Conservation (phyloP, 129 eudicot genomes). For the Deinandra increscens region DNA sequence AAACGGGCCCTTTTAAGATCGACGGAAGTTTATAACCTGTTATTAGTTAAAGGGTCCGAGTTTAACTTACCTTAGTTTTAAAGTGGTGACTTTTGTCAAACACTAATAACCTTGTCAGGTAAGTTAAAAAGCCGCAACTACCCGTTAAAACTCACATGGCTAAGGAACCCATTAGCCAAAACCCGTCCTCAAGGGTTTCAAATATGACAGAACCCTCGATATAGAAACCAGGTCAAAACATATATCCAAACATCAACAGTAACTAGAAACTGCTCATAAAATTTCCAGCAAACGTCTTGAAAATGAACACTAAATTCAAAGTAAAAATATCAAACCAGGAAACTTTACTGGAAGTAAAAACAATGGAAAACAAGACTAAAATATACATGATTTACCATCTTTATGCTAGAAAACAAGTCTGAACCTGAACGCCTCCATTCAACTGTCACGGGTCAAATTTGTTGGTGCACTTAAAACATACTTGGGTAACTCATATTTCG, state of each 20-base stretch:
- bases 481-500: slow-evolving; percentile 86
- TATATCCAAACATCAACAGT: background rate
- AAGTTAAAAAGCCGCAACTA: background rate
- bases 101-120: background rate
- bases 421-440: slow-evolving; percentile 17
- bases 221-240: background rate
- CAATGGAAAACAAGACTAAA: slow-evolving; percentile 26
- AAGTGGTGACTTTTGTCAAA: background rate
- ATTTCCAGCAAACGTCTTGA: slow-evolving; percentile 24
- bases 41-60: too few species aligned
- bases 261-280: slow-evolving; percentile 9
- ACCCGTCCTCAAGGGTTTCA: background rate
- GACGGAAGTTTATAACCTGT: background rate
- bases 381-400: slow-evolving; percentile 64
- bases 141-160: background rate
- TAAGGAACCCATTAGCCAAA: too few species aligned
- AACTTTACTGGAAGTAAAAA: slow-evolving; percentile 19
- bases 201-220: background rate
- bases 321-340: slow-evolving; percentile 9
- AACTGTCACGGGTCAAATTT: slow-evolving; percentile 60
- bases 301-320: slow-evolving; percentile 21
- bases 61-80: background rate
- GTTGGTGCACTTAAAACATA: slow-evolving; percentile 89
- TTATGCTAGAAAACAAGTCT: slow-evolving; percentile 22
- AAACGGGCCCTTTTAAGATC: background rate